Evolutionary conservation across 1,284 basidiomycete species (phyloP).

Genomic region (Boletus hoseneyae): DNA sequence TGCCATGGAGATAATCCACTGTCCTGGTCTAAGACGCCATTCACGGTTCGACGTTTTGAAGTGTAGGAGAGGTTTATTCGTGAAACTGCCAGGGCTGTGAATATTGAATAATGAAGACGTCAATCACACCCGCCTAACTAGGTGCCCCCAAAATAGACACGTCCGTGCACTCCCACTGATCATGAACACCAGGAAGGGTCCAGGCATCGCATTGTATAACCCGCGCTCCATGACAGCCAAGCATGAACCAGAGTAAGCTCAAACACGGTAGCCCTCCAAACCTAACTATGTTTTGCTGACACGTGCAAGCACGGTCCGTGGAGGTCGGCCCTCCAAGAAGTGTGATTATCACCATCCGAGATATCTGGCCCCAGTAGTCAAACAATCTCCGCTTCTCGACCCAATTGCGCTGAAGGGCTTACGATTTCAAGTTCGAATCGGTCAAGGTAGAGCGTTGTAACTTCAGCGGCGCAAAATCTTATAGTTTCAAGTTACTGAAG

Average conservation of each 20-base stretch:
- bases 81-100: background rate
- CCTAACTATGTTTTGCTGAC: background rate
- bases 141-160: background rate
- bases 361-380: too few species aligned
- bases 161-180: background rate
- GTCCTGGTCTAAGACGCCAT: background rate
- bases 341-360: background rate
- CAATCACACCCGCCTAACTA: background rate
- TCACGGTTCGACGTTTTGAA: background rate
- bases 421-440: background rate
- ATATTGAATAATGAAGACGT: too few species aligned
- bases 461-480: too few species aligned
- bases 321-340: background rate
- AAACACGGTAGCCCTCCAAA: background rate
- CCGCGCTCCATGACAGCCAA: slow-evolving; percentile 2
- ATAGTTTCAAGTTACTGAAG: too few species aligned
- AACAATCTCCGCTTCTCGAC: too few species aligned
- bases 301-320: background rate
- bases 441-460: too few species aligned
- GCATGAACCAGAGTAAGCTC: background rate
- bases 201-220: background rate
- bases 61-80: background rate
- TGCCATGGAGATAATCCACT: background rate
- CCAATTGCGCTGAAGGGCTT: background rate
- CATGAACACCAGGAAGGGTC: background rate